phyloP scores from a whole-genome alignment of 257 asterid genomes.

The Scutellaria barbata region DNA sequence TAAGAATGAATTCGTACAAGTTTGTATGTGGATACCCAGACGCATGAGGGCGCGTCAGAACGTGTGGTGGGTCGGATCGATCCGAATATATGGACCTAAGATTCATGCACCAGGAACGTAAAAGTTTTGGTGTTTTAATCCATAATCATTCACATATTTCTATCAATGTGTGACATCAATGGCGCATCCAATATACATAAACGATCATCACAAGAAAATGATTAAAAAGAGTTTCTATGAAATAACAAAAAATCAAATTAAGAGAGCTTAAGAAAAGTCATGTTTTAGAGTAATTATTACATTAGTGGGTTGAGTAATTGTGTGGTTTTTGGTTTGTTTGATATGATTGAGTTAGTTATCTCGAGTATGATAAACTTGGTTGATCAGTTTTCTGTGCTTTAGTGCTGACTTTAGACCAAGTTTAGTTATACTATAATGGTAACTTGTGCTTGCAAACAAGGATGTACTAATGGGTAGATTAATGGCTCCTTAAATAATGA shows the following conservation, averaged over 20 bases:
- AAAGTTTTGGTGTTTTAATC: too few relatives aligned
- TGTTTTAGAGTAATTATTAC: not conserved
- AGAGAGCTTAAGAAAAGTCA: constrained; percentile 20
- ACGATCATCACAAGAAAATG: not conserved
- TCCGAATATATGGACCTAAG: too few relatives aligned
- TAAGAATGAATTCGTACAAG: too few relatives aligned
- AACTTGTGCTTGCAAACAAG: constrained; percentile 35
- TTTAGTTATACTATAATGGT: constrained; percentile 32
- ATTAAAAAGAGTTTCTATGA: not conserved
- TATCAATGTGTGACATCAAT: too few relatives aligned
- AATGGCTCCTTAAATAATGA: constrained; percentile 33
- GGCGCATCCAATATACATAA: too few relatives aligned
- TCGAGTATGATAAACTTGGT: constrained; percentile 23
- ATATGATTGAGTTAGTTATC: constrained; percentile 26
- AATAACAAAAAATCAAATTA: not conserved
- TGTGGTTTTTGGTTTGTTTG: not conserved
- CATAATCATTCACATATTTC: too few relatives aligned
- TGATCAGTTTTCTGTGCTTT: not conserved
- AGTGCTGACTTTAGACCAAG: constrained; percentile 19
- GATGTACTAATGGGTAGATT: constrained; percentile 30
- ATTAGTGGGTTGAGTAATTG: constrained; percentile 24
- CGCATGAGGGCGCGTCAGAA: too few relatives aligned
- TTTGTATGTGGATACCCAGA: too few relatives aligned
- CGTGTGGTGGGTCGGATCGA: too few relatives aligned
- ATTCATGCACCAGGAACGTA: too few relatives aligned